phyloP scores from a whole-genome alignment of 208 protist genomes.

The Kentomonas sorsogonicus region DNA sequence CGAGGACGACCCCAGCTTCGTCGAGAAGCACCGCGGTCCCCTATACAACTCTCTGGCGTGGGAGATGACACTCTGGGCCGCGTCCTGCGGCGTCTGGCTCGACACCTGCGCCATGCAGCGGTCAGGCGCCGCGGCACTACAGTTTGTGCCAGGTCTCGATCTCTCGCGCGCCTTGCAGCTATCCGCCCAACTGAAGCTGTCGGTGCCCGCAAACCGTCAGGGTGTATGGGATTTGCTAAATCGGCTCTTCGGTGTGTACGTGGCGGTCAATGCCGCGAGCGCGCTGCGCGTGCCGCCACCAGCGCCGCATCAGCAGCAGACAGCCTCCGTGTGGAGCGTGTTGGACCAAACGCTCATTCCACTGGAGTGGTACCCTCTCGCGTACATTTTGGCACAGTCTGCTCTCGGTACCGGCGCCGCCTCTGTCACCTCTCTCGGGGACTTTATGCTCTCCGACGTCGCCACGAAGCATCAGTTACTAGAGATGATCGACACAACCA shows the following conservation, averaged over 20 bases:
- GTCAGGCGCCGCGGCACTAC: constrained; percentile 41
- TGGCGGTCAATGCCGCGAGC: constrained; percentile 42
- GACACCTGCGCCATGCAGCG: constrained; percentile 47
- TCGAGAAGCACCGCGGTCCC: constrained; percentile 11
- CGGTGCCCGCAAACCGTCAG: constrained; percentile 25
- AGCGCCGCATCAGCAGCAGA: not conserved
- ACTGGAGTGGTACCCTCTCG: constrained; percentile 32
- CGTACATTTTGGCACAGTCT: constrained; percentile 15
- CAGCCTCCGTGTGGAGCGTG: constrained; percentile 31
- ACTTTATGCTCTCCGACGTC: too few species aligned
- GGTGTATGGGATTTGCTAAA: constrained; percentile 32
- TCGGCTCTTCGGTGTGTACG: constrained; percentile 34
- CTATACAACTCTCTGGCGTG: constrained; percentile 62
- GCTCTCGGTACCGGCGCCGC: not conserved
- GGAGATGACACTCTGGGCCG: constrained; percentile 83
- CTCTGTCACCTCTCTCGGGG: too few species aligned
- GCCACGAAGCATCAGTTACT: too few species aligned
- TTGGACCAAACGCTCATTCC: constrained; percentile 78
- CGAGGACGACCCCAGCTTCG: not conserved
- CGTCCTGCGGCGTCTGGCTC: constrained; percentile 50
- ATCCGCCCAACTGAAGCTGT: constrained; percentile 18
- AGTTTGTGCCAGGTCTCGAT: constrained; percentile 82
- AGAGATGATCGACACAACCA: not conserved
- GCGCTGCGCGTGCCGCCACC: constrained; percentile 37
- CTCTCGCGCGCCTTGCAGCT: constrained; percentile 41